phyloP scores from a whole-genome alignment of 1,284 basidiomycete genomes.

The Malassezia furfur region DNA sequence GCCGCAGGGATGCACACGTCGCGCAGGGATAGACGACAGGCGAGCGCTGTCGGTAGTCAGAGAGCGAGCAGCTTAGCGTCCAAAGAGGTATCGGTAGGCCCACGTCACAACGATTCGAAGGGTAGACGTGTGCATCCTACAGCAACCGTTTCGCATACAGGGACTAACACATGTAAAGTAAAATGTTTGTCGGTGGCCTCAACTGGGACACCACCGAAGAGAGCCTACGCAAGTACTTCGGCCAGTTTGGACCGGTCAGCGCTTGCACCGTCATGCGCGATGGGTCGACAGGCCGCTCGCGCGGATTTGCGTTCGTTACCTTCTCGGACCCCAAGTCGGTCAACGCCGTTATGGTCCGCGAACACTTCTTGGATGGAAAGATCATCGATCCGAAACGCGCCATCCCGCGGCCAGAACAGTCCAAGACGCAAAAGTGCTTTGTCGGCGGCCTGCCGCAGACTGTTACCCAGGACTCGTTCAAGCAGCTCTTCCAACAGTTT shows the following conservation, averaged over 20 bases:
- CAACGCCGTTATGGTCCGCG: constrained; percentile 72
- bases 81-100: neutral
- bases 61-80: constrained; percentile 1
- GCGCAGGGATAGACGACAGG: constrained; percentile 4
- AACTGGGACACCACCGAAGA: constrained; percentile 99
- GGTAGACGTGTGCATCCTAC: neutral
- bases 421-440: constrained; percentile 57
- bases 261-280: constrained; percentile 93
- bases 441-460: constrained; percentile 85
- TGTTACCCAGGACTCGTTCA: constrained; percentile 87
- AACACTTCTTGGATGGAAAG: constrained; percentile 86
- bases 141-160: neutral
- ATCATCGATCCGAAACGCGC: constrained; percentile 98
- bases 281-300: constrained; percentile 67
- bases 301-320: constrained; percentile 88
- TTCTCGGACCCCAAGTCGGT: constrained; percentile 78
- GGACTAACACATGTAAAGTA: constrained; percentile 54
- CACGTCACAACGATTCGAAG: neutral
- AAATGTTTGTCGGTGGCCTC: constrained; percentile 93
- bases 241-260: constrained; percentile 80
- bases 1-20: constrained; percentile 8
- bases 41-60: constrained; percentile 6
- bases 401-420: constrained; percentile 61
- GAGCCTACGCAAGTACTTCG: constrained; percentile 70
- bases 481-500: constrained; percentile 75